Conservation (phyloP, 495 filamentous ascomycete species). For the Neurospora tetrasperma region DNA sequence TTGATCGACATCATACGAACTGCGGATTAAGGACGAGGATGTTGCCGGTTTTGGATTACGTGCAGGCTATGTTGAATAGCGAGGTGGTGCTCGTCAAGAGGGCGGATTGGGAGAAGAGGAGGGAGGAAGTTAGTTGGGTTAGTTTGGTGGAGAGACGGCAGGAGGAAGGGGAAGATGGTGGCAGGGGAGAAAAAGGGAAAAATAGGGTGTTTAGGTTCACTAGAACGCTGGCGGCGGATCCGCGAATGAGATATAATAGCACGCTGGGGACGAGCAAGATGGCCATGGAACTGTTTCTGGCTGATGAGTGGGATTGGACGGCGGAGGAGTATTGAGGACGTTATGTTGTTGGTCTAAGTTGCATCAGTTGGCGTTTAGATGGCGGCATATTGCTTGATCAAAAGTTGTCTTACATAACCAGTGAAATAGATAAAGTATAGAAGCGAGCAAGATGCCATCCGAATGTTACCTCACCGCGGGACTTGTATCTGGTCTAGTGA, state of each 20-base stretch:
- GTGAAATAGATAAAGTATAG: not conserved
- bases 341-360: not conserved
- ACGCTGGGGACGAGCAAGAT: conserved; percentile 31
- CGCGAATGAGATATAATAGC: conserved; percentile 29
- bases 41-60: conserved; percentile 55
- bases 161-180: not conserved
- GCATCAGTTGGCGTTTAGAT: not conserved
- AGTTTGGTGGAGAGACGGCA: not conserved
- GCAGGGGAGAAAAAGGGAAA: conserved; percentile 3
- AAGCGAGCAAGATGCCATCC: not conserved
- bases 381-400: not conserved
- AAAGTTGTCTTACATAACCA: not conserved
- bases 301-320: conserved; percentile 50
- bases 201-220: conserved; percentile 29
- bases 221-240: conserved; percentile 27
- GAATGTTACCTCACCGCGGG: not conserved
- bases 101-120: conserved; percentile 34
- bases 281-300: conserved; percentile 45
- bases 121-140: conserved; percentile 25
- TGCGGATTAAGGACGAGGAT: conserved; percentile 65
- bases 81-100: conserved; percentile 36
- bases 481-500: not conserved
- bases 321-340: conserved; percentile 23
- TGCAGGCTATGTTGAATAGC: conserved; percentile 42
- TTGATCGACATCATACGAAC: conserved; percentile 65